A percentile compares a stretch with the other conserved stretches of the same genome.
phyloP scores from a whole-genome alignment of 306 rosid genomes.

The Prunus mume region DNA sequence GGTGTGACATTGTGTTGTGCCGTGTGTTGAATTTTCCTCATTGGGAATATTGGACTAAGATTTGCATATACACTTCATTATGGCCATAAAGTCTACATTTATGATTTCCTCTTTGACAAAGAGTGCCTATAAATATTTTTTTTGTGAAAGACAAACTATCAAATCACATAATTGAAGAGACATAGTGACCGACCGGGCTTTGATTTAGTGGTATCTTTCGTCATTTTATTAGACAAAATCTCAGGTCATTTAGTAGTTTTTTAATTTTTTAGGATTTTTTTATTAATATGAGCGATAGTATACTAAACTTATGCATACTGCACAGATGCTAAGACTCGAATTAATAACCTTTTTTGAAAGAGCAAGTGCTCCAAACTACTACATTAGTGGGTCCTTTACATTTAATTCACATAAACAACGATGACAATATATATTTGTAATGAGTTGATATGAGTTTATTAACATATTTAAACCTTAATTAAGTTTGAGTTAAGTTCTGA shows the following conservation, averaged over 20 bases:
- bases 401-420: too few species aligned
- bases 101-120: slow-evolving; percentile 4
- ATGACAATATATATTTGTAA: too few species aligned
- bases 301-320: rapidly evolving
- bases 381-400: too few species aligned
- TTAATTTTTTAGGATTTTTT: too few species aligned
- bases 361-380: too few species aligned
- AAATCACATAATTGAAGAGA: background rate
- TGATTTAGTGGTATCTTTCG: too few species aligned
- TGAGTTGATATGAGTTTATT: too few species aligned
- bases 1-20: background rate
- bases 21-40: background rate
- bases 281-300: rapidly evolving
- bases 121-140: background rate
- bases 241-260: too few species aligned
- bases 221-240: too few species aligned
- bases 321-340: rapidly evolving
- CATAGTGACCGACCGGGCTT: too few species aligned
- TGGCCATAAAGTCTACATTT: background rate
- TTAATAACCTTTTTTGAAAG: rapidly evolving
- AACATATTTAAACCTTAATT: too few species aligned
- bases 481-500: too few species aligned
- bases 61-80: background rate
- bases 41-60: background rate
- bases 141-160: background rate